Conservation (phyloP, 768 basidiomycete species). For the Xerocomellus dryophilus region DNA sequence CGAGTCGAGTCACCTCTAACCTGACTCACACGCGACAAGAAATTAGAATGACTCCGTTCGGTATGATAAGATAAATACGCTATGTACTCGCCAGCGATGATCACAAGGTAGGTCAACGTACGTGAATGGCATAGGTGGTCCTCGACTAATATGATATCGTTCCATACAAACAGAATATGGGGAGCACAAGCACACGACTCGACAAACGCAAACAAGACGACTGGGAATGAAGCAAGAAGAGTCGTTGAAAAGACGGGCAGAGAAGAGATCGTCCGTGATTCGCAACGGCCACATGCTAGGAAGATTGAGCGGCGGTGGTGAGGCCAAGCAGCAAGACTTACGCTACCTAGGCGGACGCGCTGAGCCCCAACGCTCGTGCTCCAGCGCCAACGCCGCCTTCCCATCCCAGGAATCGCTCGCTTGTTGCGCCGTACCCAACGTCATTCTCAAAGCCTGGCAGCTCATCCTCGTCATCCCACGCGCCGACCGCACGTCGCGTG, state of each 20-base stretch:
- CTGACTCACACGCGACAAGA: neutral
- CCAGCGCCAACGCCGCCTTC: slow-evolving; percentile 75
- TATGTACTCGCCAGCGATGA: slow-evolving; percentile 17
- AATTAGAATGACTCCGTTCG: neutral
- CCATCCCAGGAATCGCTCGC: slow-evolving; percentile 76
- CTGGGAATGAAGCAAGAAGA: neutral
- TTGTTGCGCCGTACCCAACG: slow-evolving; percentile 33
- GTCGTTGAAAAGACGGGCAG: neutral
- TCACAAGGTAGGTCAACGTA: slow-evolving; percentile 17
- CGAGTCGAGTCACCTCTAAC: slow-evolving; percentile 5
- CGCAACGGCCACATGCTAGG: neutral
- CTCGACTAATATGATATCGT: slow-evolving; percentile 21
- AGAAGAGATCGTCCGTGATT: neutral
- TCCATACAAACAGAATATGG: slow-evolving; percentile 8
- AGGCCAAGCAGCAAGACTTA: slow-evolving; percentile 20
- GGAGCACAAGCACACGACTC: neutral
- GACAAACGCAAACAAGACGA: neutral
- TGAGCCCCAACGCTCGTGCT: slow-evolving; percentile 75
- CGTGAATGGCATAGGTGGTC: slow-evolving; percentile 5
- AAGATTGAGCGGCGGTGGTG: slow-evolving; percentile 18
- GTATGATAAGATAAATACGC: slow-evolving; percentile 11
- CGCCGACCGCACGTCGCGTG: slow-evolving; percentile 55
- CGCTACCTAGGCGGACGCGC: slow-evolving; percentile 30
- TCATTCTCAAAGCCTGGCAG: slow-evolving; percentile 36
- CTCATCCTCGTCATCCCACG: slow-evolving; percentile 49